Percentiles rank a stretch among this genome's conserved stretches.
These are phyloP conservation scores for Pterocarpus macrocarpus DNA, from an alignment of 306 rosid species.

Conservation along the genomic window DNA sequence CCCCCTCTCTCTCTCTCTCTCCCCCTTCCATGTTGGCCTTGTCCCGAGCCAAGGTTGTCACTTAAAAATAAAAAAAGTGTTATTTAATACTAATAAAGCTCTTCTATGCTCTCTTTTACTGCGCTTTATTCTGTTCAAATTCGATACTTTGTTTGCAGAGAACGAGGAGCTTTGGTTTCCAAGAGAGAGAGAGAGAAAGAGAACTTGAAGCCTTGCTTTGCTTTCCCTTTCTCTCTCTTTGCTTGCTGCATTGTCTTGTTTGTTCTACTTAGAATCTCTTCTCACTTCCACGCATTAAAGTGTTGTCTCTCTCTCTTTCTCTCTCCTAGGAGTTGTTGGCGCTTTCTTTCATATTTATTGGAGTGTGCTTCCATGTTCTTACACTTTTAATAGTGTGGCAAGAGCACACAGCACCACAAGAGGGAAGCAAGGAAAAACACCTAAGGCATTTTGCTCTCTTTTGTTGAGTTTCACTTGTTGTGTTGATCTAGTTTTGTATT, in stretches of 20 bases:
- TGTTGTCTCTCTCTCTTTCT: slow-evolving; percentile 49
- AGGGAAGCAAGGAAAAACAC: slow-evolving; percentile 41
- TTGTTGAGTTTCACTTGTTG: slow-evolving; percentile 27
- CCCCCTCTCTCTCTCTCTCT: no score
- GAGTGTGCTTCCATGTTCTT: slow-evolving; percentile 51
- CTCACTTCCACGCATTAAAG: slow-evolving; percentile 89
- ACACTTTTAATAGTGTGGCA: slow-evolving; percentile 47
- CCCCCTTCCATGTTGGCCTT: slow-evolving; percentile 18
- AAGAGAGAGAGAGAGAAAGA: slow-evolving; percentile 52
- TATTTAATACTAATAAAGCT: slow-evolving; percentile 51
- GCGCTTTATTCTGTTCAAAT: slow-evolving; percentile 91
- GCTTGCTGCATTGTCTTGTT: slow-evolving; percentile 91
- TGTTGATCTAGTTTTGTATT: background rate
- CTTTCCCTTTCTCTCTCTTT: slow-evolving; percentile 43
- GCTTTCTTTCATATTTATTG: slow-evolving; percentile 60
- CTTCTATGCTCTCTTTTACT: slow-evolving; percentile 41
- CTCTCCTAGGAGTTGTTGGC: slow-evolving; percentile 40
- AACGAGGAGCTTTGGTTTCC: slow-evolving; percentile 78
- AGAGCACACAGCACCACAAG: slow-evolving; percentile 47
- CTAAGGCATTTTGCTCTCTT: slow-evolving; percentile 44
- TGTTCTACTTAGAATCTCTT: slow-evolving; percentile 77
- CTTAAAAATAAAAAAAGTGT: background rate
- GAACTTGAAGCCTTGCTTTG: slow-evolving; percentile 43
- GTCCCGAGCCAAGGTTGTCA: slow-evolving; percentile 62
- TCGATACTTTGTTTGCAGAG: slow-evolving; percentile 83